phyloP scores from a whole-genome alignment of 2,329 filamentous ascomycete genomes.

The Grosmannia serpens region DNA sequence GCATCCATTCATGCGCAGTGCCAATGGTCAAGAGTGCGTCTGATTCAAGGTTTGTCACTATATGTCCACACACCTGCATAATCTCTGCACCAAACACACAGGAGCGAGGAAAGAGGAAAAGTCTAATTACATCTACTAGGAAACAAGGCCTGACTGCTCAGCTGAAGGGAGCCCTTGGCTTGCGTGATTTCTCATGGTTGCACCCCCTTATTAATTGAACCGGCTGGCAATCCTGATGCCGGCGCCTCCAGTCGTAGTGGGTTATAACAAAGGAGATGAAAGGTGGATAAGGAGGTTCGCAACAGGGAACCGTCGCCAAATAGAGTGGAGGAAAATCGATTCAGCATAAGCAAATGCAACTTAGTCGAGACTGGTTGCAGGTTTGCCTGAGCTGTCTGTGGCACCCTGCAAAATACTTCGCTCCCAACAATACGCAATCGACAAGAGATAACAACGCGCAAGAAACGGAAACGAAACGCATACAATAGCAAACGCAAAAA shows the following conservation, averaged over 20 bases:
- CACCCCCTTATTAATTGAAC: not conserved
- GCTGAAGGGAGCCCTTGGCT: conserved; percentile 1
- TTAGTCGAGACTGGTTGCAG: not conserved
- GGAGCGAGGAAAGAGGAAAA: not conserved
- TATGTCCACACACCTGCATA: not conserved
- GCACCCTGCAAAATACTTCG: conserved; percentile 7
- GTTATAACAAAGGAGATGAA: conserved; percentile 17
- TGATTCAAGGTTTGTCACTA: conserved; percentile 1
- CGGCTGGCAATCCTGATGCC: not conserved
- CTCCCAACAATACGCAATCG: conserved; percentile 9
- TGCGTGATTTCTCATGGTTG: not conserved
- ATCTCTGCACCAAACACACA: not conserved
- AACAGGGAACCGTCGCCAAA: not conserved
- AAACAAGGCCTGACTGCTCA: not conserved
- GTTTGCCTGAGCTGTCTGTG: not conserved
- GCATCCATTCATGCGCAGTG: too few relatives aligned
- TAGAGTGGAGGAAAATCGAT: not conserved
- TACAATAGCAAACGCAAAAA: conserved; percentile 3
- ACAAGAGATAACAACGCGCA: not conserved
- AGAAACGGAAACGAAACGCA: conserved; percentile 2
- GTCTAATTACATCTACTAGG: conserved; percentile 19
- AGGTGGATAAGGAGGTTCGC: not conserved
- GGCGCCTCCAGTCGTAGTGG: conserved; percentile 4
- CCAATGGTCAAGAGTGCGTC: too few relatives aligned
- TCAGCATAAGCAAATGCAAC: not conserved